A percentile compares a stretch with the other conserved stretches of the same genome.
These are phyloP conservation scores for Neoarthrinium moseri DNA, from an alignment of 2,329 filamentous ascomycete species.

Conservation along the genomic window DNA sequence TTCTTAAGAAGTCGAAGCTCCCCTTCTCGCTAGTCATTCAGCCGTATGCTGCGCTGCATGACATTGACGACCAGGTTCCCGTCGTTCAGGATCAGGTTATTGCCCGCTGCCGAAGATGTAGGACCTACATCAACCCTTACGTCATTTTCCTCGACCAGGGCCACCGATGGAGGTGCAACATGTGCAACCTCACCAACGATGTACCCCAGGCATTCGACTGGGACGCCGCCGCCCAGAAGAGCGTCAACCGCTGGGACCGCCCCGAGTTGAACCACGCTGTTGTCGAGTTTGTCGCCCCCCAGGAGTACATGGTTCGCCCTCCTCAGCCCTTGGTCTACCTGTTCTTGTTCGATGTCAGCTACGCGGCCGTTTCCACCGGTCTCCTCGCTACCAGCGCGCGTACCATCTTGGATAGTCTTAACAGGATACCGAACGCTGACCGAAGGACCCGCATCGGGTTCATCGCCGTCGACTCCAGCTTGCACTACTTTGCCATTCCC, in stretches of 20 bases:
- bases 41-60: constrained; percentile 89
- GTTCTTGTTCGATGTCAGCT: constrained; percentile 94
- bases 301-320: constrained; percentile 99
- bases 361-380: constrained; percentile 83
- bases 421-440: constrained; percentile 97
- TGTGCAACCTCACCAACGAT: constrained; percentile 98
- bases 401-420: constrained; percentile 91
- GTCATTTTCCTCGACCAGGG: constrained; percentile 96
- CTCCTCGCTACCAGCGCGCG: constrained; percentile 88
- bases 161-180: constrained; percentile 98
- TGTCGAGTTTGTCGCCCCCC: constrained; percentile 94
- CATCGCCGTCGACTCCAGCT: constrained; percentile 88
- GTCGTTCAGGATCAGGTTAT: constrained; percentile 97
- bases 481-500: constrained; percentile 95
- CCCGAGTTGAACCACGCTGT: constrained; percentile 94
- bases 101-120: constrained; percentile 89
- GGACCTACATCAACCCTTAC: constrained; percentile 97
- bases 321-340: constrained; percentile 94
- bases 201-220: constrained; percentile 99
- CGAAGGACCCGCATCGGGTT: constrained; percentile 90
- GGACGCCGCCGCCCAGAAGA: constrained; percentile 90
- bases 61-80: constrained; percentile 86
- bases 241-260: constrained; percentile 86
- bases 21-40: constrained; percentile 96
- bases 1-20: constrained; percentile 95